Percentiles rank a stretch among this genome's conserved stretches.
These are phyloP conservation scores for Pseudocercospora eumusae DNA, from an alignment of 2,329 filamentous ascomycete species.

Conservation along the genomic window DNA sequence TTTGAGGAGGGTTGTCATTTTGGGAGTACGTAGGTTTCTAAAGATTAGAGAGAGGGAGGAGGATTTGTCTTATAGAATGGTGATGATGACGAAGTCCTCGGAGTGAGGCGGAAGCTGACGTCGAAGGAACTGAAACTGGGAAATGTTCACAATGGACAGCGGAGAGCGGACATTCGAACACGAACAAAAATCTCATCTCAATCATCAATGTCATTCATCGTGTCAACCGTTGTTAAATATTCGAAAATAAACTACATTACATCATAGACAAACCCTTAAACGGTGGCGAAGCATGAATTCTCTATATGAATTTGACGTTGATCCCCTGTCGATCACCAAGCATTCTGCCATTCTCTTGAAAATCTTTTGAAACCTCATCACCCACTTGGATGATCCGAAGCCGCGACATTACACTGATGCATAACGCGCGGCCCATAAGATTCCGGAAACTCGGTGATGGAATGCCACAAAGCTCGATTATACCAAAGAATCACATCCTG, in stretches of 20 bases:
- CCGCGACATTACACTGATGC: slow-evolving; percentile 24
- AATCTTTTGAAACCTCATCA: neutral
- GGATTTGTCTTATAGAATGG: too few relatives aligned
- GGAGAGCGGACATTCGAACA: neutral
- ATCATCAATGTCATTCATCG: neutral
- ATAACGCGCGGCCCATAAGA: slow-evolving; percentile 19
- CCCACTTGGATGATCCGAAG: slow-evolving; percentile 15
- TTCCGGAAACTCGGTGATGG: slow-evolving; percentile 21
- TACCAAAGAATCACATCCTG: slow-evolving; percentile 24
- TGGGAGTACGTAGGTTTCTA: neutral
- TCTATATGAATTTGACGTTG: neutral
- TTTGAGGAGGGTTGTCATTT: slow-evolving; percentile 6
- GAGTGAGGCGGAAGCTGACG: neutral
- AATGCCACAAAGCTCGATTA: slow-evolving; percentile 22
- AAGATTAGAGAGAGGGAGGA: neutral
- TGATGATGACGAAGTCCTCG: neutral
- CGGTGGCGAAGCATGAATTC: neutral
- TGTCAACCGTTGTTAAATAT: neutral
- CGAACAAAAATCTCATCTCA: neutral
- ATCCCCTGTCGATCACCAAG: slow-evolving; percentile 9
- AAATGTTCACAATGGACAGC: neutral
- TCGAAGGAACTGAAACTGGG: neutral
- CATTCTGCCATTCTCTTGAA: too few relatives aligned
- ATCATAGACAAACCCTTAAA: slow-evolving; percentile 3
- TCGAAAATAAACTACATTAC: neutral